These are phyloP conservation scores for Paecilomyces sp. DNA, from an alignment of 2,329 filamentous ascomycete genomes.

Conservation along the genomic window DNA sequence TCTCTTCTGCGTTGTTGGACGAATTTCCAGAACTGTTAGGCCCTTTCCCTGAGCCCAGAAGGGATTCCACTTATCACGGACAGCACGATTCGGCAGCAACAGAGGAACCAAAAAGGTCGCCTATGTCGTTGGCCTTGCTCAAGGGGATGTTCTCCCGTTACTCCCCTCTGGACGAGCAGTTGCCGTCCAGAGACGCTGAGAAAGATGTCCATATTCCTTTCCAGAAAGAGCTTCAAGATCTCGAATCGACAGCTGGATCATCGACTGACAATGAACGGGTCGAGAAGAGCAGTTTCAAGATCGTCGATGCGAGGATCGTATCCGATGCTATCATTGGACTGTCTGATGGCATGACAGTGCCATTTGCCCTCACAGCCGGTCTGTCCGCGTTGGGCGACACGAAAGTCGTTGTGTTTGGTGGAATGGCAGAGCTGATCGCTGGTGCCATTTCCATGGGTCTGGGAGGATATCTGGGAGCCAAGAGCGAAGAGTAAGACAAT, in stretches of 20 bases:
- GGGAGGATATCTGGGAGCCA: conserved; percentile 63
- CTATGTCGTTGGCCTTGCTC: conserved; percentile 23
- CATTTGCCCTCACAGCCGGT: conserved; percentile 70
- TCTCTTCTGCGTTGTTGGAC: not conserved
- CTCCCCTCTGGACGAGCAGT: conserved; percentile 12
- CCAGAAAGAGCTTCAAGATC: conserved; percentile 8
- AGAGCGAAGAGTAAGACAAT: conserved; percentile 31
- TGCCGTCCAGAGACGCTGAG: conserved; percentile 17
- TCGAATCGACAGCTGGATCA: not conserved
- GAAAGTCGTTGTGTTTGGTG: conserved; percentile 62
- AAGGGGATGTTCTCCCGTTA: conserved; percentile 24
- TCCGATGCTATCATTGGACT: conserved; percentile 66
- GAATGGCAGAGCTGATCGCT: conserved; percentile 66
- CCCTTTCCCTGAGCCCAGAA: conserved; percentile 5
- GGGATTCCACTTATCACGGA: not conserved
- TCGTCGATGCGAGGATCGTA: conserved; percentile 30
- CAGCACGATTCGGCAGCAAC: not conserved
- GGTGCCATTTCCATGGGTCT: conserved; percentile 73
- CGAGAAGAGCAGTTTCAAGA: conserved; percentile 18
- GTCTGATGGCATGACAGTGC: conserved; percentile 71
- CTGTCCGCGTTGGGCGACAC: conserved; percentile 56
- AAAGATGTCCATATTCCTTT: conserved; percentile 16
- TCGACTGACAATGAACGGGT: not conserved
- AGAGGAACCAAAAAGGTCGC: not conserved
- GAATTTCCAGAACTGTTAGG: conserved; percentile 7